Conservation (phyloP, 495 filamentous ascomycete genomes). For the Endocarpon pusillum region DNA sequence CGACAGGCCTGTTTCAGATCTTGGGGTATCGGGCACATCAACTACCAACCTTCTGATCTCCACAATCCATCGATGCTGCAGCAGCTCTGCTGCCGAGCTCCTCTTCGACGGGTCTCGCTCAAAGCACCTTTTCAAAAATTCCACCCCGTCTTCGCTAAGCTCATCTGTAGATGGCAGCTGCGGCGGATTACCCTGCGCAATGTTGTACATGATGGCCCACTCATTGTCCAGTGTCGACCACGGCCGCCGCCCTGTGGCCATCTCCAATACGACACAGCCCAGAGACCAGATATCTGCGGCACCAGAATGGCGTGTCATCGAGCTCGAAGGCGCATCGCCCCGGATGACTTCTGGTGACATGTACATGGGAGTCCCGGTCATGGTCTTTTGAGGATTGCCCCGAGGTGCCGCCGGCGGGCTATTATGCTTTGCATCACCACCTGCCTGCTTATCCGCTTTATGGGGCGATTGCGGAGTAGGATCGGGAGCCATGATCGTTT, state of each 20-base stretch:
- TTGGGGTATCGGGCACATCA: slow-evolving; percentile 32
- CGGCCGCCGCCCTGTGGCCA: slow-evolving; percentile 87
- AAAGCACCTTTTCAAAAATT: slow-evolving; percentile 80
- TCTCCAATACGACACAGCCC: slow-evolving; percentile 91
- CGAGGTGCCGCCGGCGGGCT: slow-evolving; percentile 15
- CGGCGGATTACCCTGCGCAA: slow-evolving; percentile 86
- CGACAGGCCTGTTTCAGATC: slow-evolving; percentile 16
- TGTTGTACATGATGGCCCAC: slow-evolving; percentile 99
- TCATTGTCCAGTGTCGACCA: slow-evolving; percentile 98
- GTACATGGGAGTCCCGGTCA: slow-evolving; percentile 98
- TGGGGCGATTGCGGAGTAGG: slow-evolving; percentile 28
- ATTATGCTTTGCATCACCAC: slow-evolving; percentile 17
- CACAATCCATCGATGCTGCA: slow-evolving; percentile 94
- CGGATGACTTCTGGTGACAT: slow-evolving; percentile 99
- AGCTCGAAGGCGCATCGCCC: slow-evolving; percentile 41
- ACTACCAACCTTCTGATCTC: slow-evolving; percentile 42
- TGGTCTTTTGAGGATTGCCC: slow-evolving; percentile 64
- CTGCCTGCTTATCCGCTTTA: slow-evolving; percentile 15
- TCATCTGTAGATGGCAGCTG: slow-evolving; percentile 69
- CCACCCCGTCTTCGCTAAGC: slow-evolving; percentile 65
- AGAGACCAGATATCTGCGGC: slow-evolving; percentile 97
- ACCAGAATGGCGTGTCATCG: slow-evolving; percentile 46
- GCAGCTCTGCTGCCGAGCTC: slow-evolving; percentile 68
- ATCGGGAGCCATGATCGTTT: slow-evolving; percentile 54
- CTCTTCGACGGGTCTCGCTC: slow-evolving; percentile 65